These are phyloP conservation scores for Aspergillus sojae DNA, from an alignment of 2,329 filamentous ascomycete species.

Conservation along the genomic window DNA sequence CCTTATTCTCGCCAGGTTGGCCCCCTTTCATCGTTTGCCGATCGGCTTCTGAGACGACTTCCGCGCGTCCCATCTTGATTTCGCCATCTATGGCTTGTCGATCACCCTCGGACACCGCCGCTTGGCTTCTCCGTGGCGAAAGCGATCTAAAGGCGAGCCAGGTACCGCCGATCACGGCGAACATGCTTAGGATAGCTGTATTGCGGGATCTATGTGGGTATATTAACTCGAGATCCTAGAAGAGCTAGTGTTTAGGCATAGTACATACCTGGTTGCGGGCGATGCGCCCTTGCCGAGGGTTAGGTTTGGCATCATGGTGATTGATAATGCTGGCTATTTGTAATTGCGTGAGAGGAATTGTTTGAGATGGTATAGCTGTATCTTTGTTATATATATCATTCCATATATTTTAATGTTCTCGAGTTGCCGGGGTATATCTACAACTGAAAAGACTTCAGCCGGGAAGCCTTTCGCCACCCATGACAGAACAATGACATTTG, in stretches of 20 bases:
- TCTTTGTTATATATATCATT: too few species aligned
- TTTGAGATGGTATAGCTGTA: too few species aligned
- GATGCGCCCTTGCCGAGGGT: neutral
- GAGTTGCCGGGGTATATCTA: too few species aligned
- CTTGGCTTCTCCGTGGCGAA: neutral
- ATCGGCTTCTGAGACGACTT: neutral
- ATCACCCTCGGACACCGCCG: neutral
- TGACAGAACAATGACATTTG: too few species aligned
- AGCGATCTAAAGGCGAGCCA: neutral
- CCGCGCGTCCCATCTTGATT: neutral
- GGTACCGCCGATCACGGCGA: neutral
- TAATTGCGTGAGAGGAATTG: too few species aligned
- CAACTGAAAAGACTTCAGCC: too few species aligned
- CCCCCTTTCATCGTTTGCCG: neutral
- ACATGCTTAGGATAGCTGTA: neutral
- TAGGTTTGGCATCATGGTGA: neutral
- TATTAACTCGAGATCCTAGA: too few species aligned
- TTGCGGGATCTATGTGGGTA: neutral
- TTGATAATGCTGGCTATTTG: neutral
- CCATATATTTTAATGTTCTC: too few species aligned
- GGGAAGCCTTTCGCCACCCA: too few species aligned
- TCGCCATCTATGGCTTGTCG: neutral
- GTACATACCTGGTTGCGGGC: neutral
- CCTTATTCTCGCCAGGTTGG: neutral
- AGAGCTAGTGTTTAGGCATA: neutral